Conservation (phyloP, 2,329 filamentous ascomycete species). For the Westerdykella aurantiaca region DNA sequence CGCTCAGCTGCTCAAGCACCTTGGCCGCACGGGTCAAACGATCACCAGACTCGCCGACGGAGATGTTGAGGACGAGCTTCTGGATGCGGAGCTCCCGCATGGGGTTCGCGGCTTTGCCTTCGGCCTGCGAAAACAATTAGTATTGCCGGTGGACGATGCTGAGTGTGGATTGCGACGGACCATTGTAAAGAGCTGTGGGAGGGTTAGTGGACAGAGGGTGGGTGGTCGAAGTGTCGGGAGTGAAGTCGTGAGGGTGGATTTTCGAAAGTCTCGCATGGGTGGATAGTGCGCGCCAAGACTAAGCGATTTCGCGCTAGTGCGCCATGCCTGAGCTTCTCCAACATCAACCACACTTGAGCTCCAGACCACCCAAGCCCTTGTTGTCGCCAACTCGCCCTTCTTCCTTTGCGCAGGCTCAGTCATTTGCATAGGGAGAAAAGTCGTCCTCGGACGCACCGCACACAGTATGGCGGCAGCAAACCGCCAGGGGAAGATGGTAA, state of each 20-base stretch:
- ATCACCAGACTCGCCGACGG: constrained; percentile 99
- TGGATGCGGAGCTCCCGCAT: constrained; percentile 99
- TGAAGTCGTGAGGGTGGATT: constrained; percentile 16
- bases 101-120: constrained; percentile 80
- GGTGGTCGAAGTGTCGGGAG: constrained; percentile 17
- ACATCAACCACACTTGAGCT: constrained; percentile 10
- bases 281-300: constrained; percentile 12
- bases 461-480: constrained; percentile 51
- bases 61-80: constrained; percentile 99
- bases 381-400: constrained; percentile 16
- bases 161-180: constrained; percentile 20
- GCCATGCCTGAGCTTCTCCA: constrained; percentile 4
- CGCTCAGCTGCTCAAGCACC: constrained; percentile 98
- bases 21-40: constrained; percentile 99
- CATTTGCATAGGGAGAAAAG: constrained; percentile 14
- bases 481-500: constrained; percentile 99
- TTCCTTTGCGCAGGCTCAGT: constrained; percentile 1
- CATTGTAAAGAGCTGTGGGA: constrained; percentile 35
- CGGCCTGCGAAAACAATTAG: constrained; percentile 31
- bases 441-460: constrained; percentile 41
- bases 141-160: constrained; percentile 4
- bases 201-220: constrained; percentile 30
- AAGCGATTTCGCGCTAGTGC: constrained; percentile 5
- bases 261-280: constrained; percentile 16
- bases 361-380: constrained; percentile 4